These are phyloP conservation scores for Auriculariales sp. DNA, from an alignment of 768 basidiomycete genomes.

Conservation along the genomic window DNA sequence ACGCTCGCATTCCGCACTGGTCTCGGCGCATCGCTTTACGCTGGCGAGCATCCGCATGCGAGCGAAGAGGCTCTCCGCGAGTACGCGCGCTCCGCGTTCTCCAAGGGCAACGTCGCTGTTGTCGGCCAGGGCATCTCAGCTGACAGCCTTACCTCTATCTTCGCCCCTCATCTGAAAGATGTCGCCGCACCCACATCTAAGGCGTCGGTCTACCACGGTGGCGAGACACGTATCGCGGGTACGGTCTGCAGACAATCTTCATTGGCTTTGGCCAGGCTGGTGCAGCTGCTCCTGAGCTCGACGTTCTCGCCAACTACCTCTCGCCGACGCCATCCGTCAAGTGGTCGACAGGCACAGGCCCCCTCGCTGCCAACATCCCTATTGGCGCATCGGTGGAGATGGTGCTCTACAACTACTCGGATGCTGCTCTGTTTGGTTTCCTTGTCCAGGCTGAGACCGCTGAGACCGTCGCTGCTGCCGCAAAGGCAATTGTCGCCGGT, in stretches of 20 bases:
- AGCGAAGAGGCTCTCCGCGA: slow-evolving; percentile 56
- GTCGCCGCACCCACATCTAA: slow-evolving; percentile 19
- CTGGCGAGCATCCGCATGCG: slow-evolving; percentile 47
- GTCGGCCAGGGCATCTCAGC: slow-evolving; percentile 79
- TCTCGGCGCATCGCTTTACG: slow-evolving; percentile 82
- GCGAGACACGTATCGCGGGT: slow-evolving; percentile 66
- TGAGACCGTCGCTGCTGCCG: slow-evolving; percentile 50
- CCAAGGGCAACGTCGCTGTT: slow-evolving; percentile 68
- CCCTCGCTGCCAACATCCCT: slow-evolving; percentile 48
- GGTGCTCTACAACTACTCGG: slow-evolving; percentile 80
- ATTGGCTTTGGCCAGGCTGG: slow-evolving; percentile 75
- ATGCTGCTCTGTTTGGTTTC: slow-evolving; percentile 78
- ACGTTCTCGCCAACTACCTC: slow-evolving; percentile 67
- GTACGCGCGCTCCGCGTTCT: slow-evolving; percentile 60
- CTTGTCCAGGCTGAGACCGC: slow-evolving; percentile 56
- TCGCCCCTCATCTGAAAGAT: slow-evolving; percentile 36
- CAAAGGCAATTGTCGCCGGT: slow-evolving; percentile 50
- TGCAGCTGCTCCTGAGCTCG: slow-evolving; percentile 51
- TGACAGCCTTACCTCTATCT: slow-evolving; percentile 50
- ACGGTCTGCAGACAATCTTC: slow-evolving; percentile 59
- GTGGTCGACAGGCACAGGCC: slow-evolving; percentile 66
- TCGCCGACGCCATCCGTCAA: slow-evolving; percentile 72
- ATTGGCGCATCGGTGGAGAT: slow-evolving; percentile 47
- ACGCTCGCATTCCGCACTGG: slow-evolving; percentile 85
- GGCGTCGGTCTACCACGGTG: slow-evolving; percentile 59